These are phyloP conservation scores for Camelina neglecta DNA, from an alignment of 345 rosid species.

Conservation along the genomic window DNA sequence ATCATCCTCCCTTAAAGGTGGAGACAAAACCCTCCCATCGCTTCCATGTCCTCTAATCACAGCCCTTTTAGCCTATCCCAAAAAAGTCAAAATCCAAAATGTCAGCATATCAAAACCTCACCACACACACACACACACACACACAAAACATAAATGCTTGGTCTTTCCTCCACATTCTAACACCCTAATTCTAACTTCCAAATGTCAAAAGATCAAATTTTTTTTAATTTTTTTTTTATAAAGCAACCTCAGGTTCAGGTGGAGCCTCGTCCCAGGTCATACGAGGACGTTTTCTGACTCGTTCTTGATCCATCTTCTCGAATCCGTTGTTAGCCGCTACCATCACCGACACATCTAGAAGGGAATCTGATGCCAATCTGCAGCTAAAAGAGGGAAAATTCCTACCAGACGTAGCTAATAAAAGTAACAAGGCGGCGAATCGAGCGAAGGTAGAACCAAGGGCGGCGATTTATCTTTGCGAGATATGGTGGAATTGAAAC, in stretches of 20 bases:
- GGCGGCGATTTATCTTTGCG: background rate
- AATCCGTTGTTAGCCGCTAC: slow-evolving; percentile 28
- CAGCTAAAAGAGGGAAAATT: slow-evolving; percentile 30
- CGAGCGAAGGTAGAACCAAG: background rate
- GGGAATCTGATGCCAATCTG: slow-evolving; percentile 27
- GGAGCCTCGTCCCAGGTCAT: slow-evolving; percentile 73
- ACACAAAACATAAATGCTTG: background rate
- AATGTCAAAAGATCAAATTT: background rate
- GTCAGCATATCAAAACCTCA: slow-evolving; percentile 38
- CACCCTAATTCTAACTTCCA: slow-evolving; percentile 28
- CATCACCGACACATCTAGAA: slow-evolving; percentile 29
- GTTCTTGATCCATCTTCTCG: slow-evolving; percentile 56
- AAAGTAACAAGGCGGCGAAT: slow-evolving; percentile 12
- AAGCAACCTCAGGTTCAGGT: slow-evolving; percentile 59
- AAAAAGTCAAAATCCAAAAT: background rate
- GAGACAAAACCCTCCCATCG: slow-evolving; percentile 52
- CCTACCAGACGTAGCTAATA: slow-evolving; percentile 21
- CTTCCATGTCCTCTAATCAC: slow-evolving; percentile 40
- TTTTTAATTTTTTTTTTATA: too few relatives aligned
- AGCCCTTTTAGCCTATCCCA: slow-evolving; percentile 53
- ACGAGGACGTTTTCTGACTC: slow-evolving; percentile 67
- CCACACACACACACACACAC: background rate
- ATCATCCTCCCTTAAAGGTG: slow-evolving; percentile 70
- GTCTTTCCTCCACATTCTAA: slow-evolving; percentile 12
- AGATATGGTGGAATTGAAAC: slow-evolving; percentile 14